A percentile compares a stretch with the other conserved stretches of the same genome.
These are phyloP conservation scores for Mycena chlorophos DNA, from an alignment of 768 basidiomycete genomes.

Conservation along the genomic window DNA sequence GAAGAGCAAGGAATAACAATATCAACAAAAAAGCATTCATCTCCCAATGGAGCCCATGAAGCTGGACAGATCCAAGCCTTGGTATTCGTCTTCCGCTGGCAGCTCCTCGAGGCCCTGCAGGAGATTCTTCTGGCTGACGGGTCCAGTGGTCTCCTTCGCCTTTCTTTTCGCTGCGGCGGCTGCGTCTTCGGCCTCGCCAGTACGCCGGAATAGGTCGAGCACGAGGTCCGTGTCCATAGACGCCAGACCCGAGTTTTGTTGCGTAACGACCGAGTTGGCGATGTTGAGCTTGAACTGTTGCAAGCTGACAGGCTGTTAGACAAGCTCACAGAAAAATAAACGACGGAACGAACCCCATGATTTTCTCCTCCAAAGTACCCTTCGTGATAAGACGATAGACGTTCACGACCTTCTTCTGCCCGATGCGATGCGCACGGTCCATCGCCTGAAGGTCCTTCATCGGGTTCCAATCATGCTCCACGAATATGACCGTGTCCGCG, in stretches of 20 bases:
- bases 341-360: conserved; percentile 82
- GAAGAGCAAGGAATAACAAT: conserved; percentile 27
- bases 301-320: conserved; percentile 51
- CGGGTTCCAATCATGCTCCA: conserved; percentile 99
- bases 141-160: conserved; percentile 55
- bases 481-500: conserved; percentile 98
- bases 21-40: conserved; percentile 33
- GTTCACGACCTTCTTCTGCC: conserved; percentile 98
- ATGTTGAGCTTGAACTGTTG: conserved; percentile 99
- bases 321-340: neutral
- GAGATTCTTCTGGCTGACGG: conserved; percentile 77
- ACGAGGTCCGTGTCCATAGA: conserved; percentile 99
- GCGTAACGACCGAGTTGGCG: conserved; percentile 93
- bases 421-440: conserved; percentile 97
- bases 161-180: conserved; percentile 51
- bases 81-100: conserved; percentile 91
- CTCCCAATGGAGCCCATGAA: conserved; percentile 85
- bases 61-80: conserved; percentile 78
- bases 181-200: conserved; percentile 74
- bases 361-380: conserved; percentile 97
- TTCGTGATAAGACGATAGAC: conserved; percentile 97
- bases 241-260: conserved; percentile 90
- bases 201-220: conserved; percentile 86
- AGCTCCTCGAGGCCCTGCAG: conserved; percentile 89
- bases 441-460: conserved; percentile 99